A percentile compares a stretch with the other conserved stretches of the same genome.
phyloP scores from a whole-genome alignment of 345 rosid species.

The Citrus maxima region DNA sequence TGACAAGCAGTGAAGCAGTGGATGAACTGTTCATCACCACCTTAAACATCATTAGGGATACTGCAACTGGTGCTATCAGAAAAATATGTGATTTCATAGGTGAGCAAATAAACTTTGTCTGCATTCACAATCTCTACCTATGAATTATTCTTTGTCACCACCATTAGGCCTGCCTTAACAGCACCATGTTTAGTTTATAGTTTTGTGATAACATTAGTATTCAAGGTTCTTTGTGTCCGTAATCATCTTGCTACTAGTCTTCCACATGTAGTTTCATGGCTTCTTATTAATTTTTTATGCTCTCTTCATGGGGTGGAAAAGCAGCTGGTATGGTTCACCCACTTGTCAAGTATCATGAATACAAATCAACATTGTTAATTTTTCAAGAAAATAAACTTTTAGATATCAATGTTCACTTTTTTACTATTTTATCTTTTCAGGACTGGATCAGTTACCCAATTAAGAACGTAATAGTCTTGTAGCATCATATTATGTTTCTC shows the following conservation, averaged over 20 bases:
- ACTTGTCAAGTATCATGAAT: background rate
- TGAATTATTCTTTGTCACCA: background rate
- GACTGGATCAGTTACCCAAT: background rate
- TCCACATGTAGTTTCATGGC: background rate
- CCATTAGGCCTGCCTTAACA: background rate
- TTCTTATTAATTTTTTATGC: no score
- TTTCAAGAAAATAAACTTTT: background rate
- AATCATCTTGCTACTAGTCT: background rate
- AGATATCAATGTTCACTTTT: background rate
- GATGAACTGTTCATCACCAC: slow-evolving; percentile 85
- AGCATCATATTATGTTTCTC: background rate
- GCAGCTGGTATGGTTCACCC: background rate
- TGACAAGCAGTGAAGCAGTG: slow-evolving; percentile 60
- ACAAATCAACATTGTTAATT: background rate
- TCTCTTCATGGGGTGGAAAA: background rate
- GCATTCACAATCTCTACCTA: background rate
- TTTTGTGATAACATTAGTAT: background rate
- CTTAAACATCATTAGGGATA: slow-evolving; percentile 63
- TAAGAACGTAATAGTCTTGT: background rate
- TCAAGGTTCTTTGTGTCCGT: background rate
- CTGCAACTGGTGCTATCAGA: slow-evolving; percentile 48
- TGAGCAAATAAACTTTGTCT: slow-evolving; percentile 31
- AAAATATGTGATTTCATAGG: slow-evolving; percentile 69
- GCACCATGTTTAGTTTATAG: background rate
- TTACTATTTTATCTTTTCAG: background rate